Evolutionary conservation across 2,329 filamentous ascomycete species (phyloP), one percentile per base, ranked within the genome.

Genomic region (Emergomyces africanus): DNA sequence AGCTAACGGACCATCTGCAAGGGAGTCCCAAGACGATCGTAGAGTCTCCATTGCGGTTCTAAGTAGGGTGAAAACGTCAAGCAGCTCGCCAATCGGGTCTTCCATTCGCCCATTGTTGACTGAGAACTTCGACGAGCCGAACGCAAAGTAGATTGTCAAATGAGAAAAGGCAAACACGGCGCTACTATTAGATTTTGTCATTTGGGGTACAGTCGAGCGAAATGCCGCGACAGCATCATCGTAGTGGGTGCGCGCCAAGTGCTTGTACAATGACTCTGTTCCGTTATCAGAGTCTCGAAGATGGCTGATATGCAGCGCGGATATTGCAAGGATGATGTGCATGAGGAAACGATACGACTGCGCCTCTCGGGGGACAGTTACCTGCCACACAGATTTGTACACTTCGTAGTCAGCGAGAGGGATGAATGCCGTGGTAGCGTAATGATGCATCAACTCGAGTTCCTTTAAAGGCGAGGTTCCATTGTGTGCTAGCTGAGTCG

Each of bases 311-410:
- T 68, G 65, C 1, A 67, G 62, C 20, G 66, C 64, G 5, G 66
- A 65, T 25, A 63, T 42, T 14, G 66, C 66, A 10, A 68, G 64
- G 18, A 67, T 54, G n/a, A 64, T 57, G 57, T 67, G 61, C 64
- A 66, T 68, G 10, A 68, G 56, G 56, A 66, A 68, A 6, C 60
- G 61, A 42, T 61, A 59, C 28, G 61, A 59, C 37, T 60, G 59
- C 15, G 61, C 59, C 57, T 62, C 61, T 25, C 37, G 54, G 12
- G 62, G 62, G 12, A 64, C 61, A 42, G 57, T 42, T 14, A 62
- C n/a, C 35, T 64, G 61, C 62, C 62, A 64, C 49, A 62, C 59
- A 48, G 50, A 59, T 41, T 48, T 58, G 42, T 62, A 63, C 10
- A 54, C 53, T 37, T 63, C 60, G 41, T 62, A 62, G 30, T 62